phyloP scores from a whole-genome alignment of 2,329 filamentous ascomycete genomes.

The Talaromyces sp. region DNA sequence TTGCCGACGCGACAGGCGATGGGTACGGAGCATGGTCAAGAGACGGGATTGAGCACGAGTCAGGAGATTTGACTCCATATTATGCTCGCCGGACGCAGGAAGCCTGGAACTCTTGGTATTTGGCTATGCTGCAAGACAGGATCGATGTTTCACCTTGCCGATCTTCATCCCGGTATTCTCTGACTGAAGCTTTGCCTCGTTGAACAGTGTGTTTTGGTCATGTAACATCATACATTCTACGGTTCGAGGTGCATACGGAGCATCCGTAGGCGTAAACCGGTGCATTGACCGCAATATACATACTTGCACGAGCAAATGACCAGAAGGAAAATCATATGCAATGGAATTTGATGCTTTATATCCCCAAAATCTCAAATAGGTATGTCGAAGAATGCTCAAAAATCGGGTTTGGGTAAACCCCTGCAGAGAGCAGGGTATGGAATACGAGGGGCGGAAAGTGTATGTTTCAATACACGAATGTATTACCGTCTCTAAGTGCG shows the following conservation, averaged over 20 bases:
- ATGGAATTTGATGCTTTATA: background rate
- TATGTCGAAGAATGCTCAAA: background rate
- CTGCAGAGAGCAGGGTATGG: background rate
- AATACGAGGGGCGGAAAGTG: background rate
- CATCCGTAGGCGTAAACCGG: too few relatives aligned
- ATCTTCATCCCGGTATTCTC: background rate
- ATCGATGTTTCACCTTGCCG: background rate
- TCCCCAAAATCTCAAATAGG: background rate
- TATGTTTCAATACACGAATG: background rate
- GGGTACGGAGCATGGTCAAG: background rate
- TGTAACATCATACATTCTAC: background rate
- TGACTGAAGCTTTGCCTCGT: background rate
- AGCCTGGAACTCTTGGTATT: background rate
- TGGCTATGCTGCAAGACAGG: background rate
- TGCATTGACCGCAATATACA: background rate
- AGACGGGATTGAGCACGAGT: background rate
- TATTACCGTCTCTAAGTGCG: background rate
- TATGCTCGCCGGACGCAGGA: background rate
- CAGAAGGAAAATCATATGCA: background rate
- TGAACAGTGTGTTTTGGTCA: background rate
- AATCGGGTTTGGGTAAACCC: background rate
- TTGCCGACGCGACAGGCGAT: background rate
- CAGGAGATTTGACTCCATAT: background rate
- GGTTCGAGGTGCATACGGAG: background rate
- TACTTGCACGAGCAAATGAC: background rate